A percentile compares a stretch with the other conserved stretches of the same genome.
Conservation (phyloP, 306 rosid genomes). For the Dalbergia cultrata region DNA sequence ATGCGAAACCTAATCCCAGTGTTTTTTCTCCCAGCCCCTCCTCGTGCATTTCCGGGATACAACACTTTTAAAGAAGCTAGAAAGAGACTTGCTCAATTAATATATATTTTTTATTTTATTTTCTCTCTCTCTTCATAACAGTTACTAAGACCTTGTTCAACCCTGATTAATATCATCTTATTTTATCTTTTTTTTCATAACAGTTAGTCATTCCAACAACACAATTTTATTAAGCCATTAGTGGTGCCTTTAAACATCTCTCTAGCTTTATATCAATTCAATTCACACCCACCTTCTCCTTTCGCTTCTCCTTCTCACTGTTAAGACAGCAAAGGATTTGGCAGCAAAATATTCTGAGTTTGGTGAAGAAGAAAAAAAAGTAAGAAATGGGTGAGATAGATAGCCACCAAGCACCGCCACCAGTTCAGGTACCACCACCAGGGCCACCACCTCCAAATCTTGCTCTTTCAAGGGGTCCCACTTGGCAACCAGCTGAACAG, state of each 20-base stretch:
- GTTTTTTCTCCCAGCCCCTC: background rate
- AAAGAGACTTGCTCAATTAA: background rate
- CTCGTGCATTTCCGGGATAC: constrained; percentile 19
- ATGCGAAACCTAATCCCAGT: background rate
- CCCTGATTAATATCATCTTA: background rate
- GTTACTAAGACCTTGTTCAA: background rate
- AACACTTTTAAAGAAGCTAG: background rate
- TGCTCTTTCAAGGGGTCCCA: constrained; percentile 73
- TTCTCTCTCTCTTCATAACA: background rate
- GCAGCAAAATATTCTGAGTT: background rate
- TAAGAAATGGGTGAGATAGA: constrained; percentile 74
- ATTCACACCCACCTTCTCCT: background rate
- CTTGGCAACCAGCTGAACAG: constrained; percentile 84
- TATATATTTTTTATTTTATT: too few relatives aligned
- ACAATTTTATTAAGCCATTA: background rate
- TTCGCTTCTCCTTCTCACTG: background rate
- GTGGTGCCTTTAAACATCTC: too few relatives aligned
- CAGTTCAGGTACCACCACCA: constrained; percentile 47
- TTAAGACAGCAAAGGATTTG: background rate
- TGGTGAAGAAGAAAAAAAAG: background rate
- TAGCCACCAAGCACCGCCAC: constrained; percentile 62
- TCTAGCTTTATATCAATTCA: background rate
- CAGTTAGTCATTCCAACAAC: background rate
- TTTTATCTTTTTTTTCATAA: background rate
- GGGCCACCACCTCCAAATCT: constrained; percentile 59